Percentiles rank a stretch among this genome's conserved stretches.
phyloP scores from a whole-genome alignment of 2,329 filamentous ascomycete genomes.

The Pseudopyricularia cyperi region DNA sequence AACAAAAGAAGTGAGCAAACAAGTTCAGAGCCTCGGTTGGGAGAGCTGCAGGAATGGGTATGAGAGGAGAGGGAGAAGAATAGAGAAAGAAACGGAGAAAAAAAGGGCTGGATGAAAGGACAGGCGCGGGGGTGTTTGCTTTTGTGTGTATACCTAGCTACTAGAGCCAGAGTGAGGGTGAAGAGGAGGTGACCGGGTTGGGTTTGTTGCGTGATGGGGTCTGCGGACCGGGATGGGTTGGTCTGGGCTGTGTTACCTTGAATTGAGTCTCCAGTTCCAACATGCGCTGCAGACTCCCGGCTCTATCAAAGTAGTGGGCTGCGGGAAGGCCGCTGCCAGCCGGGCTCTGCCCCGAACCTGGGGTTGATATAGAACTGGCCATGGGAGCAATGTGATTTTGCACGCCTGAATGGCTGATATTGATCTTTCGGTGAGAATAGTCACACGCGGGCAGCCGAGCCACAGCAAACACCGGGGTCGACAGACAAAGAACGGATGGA shows the following conservation, averaged over 20 bases:
- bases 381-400: not conserved
- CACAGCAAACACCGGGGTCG: too few relatives aligned
- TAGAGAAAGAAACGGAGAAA: conserved; percentile 4
- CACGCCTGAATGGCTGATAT: not conserved
- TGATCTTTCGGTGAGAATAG: too few relatives aligned
- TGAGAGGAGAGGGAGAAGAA: conserved; percentile 3
- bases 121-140: not conserved
- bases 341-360: not conserved
- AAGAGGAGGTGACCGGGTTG: not conserved
- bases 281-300: conserved; percentile 43
- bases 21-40: not conserved
- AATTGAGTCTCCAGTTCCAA: conserved; percentile 44
- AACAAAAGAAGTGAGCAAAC: conserved; percentile 1
- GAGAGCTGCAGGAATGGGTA: conserved; percentile 1
- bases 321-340: conserved; percentile 4
- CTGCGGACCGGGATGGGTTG: conserved; percentile 2
- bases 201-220: not conserved
- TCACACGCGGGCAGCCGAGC: too few relatives aligned
- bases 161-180: not conserved
- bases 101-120: not conserved
- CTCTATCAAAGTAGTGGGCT: conserved; percentile 14
- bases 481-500: too few relatives aligned
- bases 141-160: not conserved
- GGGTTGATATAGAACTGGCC: not conserved
- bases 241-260: conserved; percentile 39